Conservation (phyloP, 176 grass and related monocot species). For the Saccharum officinarum region DNA sequence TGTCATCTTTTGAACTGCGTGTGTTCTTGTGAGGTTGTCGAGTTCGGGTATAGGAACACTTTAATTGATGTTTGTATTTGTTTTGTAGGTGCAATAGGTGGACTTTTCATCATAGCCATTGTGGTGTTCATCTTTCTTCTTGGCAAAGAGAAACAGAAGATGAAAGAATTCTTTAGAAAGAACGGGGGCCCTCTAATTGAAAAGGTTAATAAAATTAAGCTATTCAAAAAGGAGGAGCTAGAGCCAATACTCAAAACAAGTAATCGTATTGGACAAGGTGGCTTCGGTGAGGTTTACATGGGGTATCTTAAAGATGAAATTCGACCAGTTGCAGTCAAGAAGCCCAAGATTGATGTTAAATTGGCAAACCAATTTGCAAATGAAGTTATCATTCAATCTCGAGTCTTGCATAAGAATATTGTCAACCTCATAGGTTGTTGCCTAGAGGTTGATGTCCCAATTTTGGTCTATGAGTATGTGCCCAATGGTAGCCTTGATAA, state of each 20-base stretch:
- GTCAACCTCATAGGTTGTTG: constrained; percentile 42
- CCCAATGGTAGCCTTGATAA: constrained; percentile 32
- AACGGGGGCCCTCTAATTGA: constrained; percentile 10
- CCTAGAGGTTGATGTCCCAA: constrained; percentile 36
- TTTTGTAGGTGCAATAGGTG: constrained; percentile 22
- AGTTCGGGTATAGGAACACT: not conserved
- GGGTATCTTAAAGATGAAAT: constrained; percentile 30
- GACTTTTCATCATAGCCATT: not conserved
- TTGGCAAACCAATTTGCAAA: constrained; percentile 40
- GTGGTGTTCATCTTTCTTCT: not conserved
- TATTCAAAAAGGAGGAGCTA: constrained; percentile 12
- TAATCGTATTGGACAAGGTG: constrained; percentile 4
- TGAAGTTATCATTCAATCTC: constrained; percentile 50
- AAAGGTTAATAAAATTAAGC: constrained; percentile 7
- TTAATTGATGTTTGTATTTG: not conserved
- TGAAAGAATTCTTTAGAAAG: not conserved
- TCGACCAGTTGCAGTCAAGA: constrained; percentile 40
- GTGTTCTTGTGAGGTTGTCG: not conserved
- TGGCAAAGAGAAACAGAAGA: not conserved
- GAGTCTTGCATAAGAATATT: constrained; percentile 45
- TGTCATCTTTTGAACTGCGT: not conserved
- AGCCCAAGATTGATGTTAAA: constrained; percentile 15
- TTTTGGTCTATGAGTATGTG: constrained; percentile 47
- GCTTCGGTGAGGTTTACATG: constrained; percentile 33
- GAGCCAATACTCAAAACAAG: not conserved